These are phyloP conservation scores for Lachnellula hyalina DNA, from an alignment of 2,329 filamentous ascomycete species.

Conservation along the genomic window DNA sequence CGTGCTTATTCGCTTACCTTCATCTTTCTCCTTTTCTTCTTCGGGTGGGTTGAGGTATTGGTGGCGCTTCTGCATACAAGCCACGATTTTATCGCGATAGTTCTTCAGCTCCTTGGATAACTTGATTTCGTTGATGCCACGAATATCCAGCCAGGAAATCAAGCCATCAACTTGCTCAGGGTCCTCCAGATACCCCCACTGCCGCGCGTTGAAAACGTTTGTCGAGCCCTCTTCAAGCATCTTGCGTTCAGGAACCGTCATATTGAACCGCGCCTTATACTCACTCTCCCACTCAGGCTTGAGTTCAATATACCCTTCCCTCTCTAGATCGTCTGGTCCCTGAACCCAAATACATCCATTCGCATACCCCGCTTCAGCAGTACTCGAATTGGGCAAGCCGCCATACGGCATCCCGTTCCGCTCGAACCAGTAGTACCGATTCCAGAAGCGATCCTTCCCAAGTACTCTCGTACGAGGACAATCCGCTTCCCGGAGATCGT, in stretches of 20 bases:
- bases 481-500: slow-evolving; percentile 89
- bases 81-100: slow-evolving; percentile 70
- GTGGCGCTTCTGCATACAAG: slow-evolving; percentile 75
- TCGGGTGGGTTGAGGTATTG: slow-evolving; percentile 58
- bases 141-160: slow-evolving; percentile 81
- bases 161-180: slow-evolving; percentile 72
- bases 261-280: slow-evolving; percentile 71
- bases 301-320: slow-evolving; percentile 79
- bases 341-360: slow-evolving; percentile 97
- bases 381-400: slow-evolving; percentile 83
- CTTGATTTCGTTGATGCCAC: slow-evolving; percentile 80
- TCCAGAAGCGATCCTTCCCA: slow-evolving; percentile 95
- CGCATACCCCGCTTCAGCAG: slow-evolving; percentile 78
- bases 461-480: slow-evolving; percentile 85
- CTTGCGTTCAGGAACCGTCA: slow-evolving; percentile 83
- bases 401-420: slow-evolving; percentile 96
- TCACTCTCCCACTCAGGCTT: slow-evolving; percentile 64
- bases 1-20: slow-evolving; percentile 51
- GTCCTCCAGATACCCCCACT: slow-evolving; percentile 92
- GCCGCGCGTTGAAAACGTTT: slow-evolving; percentile 66
- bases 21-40: slow-evolving; percentile 39
- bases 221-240: slow-evolving; percentile 78
- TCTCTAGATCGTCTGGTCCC: slow-evolving; percentile 84
- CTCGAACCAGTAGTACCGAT: slow-evolving; percentile 99
- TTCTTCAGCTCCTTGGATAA: slow-evolving; percentile 78